Evolutionary conservation across 345 rosid species (phyloP), one percentile per base, ranked within the genome.

Genomic region (Anastatica hierochuntica): DNA sequence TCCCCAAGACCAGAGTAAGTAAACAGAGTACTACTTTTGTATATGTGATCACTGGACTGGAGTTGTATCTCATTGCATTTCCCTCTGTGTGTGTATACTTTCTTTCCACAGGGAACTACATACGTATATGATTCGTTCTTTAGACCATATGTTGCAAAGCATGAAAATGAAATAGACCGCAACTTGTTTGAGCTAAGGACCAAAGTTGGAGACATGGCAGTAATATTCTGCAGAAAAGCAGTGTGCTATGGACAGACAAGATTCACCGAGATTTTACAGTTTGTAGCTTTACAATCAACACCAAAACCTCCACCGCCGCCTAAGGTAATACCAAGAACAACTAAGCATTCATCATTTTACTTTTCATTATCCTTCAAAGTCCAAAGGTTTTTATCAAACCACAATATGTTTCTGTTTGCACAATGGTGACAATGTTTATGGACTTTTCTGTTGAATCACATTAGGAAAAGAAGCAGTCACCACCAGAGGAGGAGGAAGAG

Each of bases 1-100:
- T 77, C 53, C 84, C 82, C 0, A 74, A 77, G 72, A 82, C 97
- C 14, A 82, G 68, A 57, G 94, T 86, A 74, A 31, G 79, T 40
- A 20, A 42, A 48, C n/a, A n/a, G n/a, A n/a, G n/a, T 46, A 7
- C 7, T 14, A 40, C 16, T 0, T 14, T 36, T 10, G 17, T 23
- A 30, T 49, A 5, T 56, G 17, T 24, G 3, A 35, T 42, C 19
- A n/a, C n/a, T n/a, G n/a, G n/a, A 36, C 11, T 50, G 14, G 16
- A 43, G 36, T 40, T 65, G 18, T 17, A 10, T 61, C 40, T 60
- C 45, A 56, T 18, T 55, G 27, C 36, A 16, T 15, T 53, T 58
- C 15, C 14, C 8, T 44, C 17, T 9, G n/a, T n/a, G n/a, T n/a
- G n/a, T n/a, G n/a, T n/a, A n/a, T n/a, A n/a, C n/a, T n/a, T n/a